A percentile compares a stretch with the other conserved stretches of the same genome.
These are phyloP conservation scores for Tulasnella sp. DNA, from an alignment of 768 basidiomycete species.

Conservation along the genomic window DNA sequence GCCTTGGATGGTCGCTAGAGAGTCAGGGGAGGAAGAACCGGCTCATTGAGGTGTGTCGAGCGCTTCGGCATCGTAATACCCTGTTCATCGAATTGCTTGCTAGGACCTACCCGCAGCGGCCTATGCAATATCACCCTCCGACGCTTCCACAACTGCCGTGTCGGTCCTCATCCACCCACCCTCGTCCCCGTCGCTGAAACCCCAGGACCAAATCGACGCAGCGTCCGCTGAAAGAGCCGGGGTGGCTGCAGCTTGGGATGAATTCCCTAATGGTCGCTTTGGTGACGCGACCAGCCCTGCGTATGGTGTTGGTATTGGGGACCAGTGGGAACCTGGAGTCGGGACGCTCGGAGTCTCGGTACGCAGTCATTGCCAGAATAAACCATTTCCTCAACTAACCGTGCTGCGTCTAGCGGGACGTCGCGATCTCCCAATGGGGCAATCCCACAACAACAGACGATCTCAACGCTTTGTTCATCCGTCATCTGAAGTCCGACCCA, in stretches of 20 bases:
- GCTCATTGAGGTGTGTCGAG: slow-evolving; percentile 18
- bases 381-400: not conserved
- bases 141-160: slow-evolving; percentile 51
- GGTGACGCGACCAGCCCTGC: slow-evolving; percentile 97
- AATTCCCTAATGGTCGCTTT: slow-evolving; percentile 97
- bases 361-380: slow-evolving; percentile 19
- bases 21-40: slow-evolving; percentile 18
- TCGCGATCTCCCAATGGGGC: slow-evolving; percentile 64
- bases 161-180: slow-evolving; percentile 21
- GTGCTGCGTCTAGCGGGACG: slow-evolving; percentile 36
- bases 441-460: slow-evolving; percentile 52
- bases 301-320: slow-evolving; percentile 56
- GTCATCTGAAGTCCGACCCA: slow-evolving; percentile 55
- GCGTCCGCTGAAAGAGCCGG: not conserved
- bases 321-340: slow-evolving; percentile 47
- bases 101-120: not conserved
- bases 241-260: slow-evolving; percentile 67
- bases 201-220: slow-evolving; percentile 24
- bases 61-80: slow-evolving; percentile 23
- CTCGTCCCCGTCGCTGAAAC: slow-evolving; percentile 35
- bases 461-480: slow-evolving; percentile 65
- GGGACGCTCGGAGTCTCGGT: slow-evolving; percentile 46
- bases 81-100: not conserved
- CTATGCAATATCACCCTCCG: slow-evolving; percentile 45
- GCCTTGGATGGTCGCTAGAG: slow-evolving; percentile 52